A percentile compares a stretch with the other conserved stretches of the same genome.
phyloP scores from a whole-genome alignment of 176 grass and related monocot genomes.

The Echinochloa phyllopogon region DNA sequence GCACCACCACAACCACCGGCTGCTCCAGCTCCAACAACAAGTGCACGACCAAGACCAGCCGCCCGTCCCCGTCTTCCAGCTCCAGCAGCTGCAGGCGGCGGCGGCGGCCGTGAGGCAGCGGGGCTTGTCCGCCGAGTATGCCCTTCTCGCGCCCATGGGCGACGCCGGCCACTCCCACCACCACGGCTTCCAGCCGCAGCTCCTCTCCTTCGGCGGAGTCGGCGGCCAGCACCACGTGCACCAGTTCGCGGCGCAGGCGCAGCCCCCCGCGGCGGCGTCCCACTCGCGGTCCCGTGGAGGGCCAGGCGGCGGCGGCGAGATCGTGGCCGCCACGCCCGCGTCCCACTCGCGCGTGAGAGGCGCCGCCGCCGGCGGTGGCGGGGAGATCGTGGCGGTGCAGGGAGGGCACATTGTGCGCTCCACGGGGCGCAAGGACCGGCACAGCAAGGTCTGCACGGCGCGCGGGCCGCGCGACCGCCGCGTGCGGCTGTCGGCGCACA shows the following conservation, averaged over 20 bases:
- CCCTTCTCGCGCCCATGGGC: conserved; percentile 68
- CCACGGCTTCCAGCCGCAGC: conserved; percentile 49
- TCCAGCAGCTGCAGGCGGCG: conserved; percentile 54
- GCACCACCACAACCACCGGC: conserved; percentile 28
- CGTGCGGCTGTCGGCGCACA: conserved; percentile 86
- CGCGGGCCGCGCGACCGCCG: conserved; percentile 85
- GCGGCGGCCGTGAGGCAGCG: conserved; percentile 62
- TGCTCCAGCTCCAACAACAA: conserved; percentile 52
- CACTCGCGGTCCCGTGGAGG: conserved; percentile 39
- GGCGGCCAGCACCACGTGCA: conserved; percentile 48
- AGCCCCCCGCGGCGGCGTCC: conserved; percentile 11
- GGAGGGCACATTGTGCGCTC: conserved; percentile 96
- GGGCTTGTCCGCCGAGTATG: conserved; percentile 75
- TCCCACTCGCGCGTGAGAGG: conserved; percentile 52
- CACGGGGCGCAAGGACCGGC: conserved; percentile 91
- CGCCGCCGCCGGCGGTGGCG: conserved; percentile 46
- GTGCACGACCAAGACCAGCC: conserved; percentile 43
- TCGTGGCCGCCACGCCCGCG: conserved; percentile 33
- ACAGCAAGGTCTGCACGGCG: conserved; percentile 97
- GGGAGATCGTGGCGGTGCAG: conserved; percentile 91
- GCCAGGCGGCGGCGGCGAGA: conserved; percentile 43
- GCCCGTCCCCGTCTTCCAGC: conserved; percentile 45
- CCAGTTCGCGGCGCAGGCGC: conserved; percentile 58
- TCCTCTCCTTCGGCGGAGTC: conserved; percentile 52
- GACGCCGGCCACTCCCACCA: conserved; percentile 61